A percentile compares a stretch with the other conserved stretches of the same genome.
phyloP scores from a whole-genome alignment of 2,329 filamentous ascomycete genomes.

The Bretziella fagacearum region DNA sequence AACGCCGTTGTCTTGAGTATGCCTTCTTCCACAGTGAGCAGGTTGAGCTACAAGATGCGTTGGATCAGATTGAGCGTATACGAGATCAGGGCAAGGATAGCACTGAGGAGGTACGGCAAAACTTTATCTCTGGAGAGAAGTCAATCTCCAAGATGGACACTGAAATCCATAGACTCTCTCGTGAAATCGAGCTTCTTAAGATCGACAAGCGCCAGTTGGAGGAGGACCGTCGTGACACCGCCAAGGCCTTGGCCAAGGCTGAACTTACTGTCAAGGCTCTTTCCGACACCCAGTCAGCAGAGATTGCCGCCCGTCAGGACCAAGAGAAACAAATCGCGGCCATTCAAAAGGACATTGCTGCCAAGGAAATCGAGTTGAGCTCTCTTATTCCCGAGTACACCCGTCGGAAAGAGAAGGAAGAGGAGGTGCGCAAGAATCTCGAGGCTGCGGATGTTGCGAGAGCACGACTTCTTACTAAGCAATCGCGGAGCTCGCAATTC shows the following conservation, averaged over 20 bases:
- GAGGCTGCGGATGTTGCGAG: conserved; percentile 59
- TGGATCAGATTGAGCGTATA: conserved; percentile 69
- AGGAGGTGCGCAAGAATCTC: conserved; percentile 50
- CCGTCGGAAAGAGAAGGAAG: conserved; percentile 55
- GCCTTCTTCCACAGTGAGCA: conserved; percentile 87
- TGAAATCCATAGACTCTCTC: conserved; percentile 62
- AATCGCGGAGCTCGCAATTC: conserved; percentile 75
- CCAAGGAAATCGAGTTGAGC: conserved; percentile 60
- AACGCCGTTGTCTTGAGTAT: conserved; percentile 83
- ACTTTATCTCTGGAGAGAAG: conserved; percentile 63
- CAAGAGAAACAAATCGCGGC: conserved; percentile 56
- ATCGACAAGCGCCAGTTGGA: conserved; percentile 79
- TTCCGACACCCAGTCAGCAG: conserved; percentile 62
- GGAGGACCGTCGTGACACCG: conserved; percentile 69
- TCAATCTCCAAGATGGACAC: conserved; percentile 60
- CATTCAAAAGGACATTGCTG: conserved; percentile 55
- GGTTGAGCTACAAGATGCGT: conserved; percentile 53
- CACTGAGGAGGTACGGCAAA: conserved; percentile 62
- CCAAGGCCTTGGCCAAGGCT: conserved; percentile 64
- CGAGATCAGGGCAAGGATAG: conserved; percentile 70
- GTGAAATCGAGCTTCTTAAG: conserved; percentile 67
- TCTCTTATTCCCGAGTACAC: conserved; percentile 63
- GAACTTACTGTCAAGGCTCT: conserved; percentile 74
- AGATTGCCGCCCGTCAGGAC: conserved; percentile 53
- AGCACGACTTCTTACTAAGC: conserved; percentile 75